Evolutionary conservation across 2,329 filamentous ascomycete species (phyloP).

Genomic region (Penicillium polonicum): DNA sequence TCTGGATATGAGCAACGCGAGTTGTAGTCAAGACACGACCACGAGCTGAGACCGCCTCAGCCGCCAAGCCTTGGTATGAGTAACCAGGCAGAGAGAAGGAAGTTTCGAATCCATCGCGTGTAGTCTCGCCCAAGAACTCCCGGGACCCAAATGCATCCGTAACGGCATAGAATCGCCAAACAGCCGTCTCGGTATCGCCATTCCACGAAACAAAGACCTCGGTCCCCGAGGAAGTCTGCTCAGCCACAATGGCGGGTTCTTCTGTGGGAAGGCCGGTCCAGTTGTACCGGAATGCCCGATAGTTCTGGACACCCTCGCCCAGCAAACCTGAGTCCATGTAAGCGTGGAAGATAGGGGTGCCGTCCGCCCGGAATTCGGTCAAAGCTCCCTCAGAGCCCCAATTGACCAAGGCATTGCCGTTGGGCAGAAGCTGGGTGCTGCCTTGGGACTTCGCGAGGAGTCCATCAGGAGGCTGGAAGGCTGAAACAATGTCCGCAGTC

Average conservation of each 20-base stretch:
- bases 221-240: constrained; percentile 30
- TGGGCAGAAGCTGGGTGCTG: constrained; percentile 55
- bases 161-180: constrained; percentile 53
- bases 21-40: constrained; percentile 31
- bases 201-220: constrained; percentile 58
- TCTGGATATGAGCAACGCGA: constrained; percentile 20
- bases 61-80: constrained; percentile 40
- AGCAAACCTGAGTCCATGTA: constrained; percentile 47
- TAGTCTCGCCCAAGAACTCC: constrained; percentile 28
- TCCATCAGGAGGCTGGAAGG: constrained; percentile 51
- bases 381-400: constrained; percentile 55
- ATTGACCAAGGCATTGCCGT: constrained; percentile 56
- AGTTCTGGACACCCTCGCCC: constrained; percentile 38
- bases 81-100: constrained; percentile 22
- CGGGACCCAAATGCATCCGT: constrained; percentile 26
- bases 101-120: constrained; percentile 33
- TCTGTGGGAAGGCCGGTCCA: constrained; percentile 42
- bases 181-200: constrained; percentile 49
- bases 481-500: constrained; percentile 48
- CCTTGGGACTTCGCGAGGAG: constrained; percentile 54
- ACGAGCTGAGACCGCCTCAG: constrained; percentile 35
- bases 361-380: constrained; percentile 33
- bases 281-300: constrained; percentile 41
- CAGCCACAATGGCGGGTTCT: constrained; percentile 39
- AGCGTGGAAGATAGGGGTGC: constrained; percentile 40